Evolutionary conservation across 2,329 filamentous ascomycete species (phyloP).

Genomic region (Talaromyces islandicus): DNA sequence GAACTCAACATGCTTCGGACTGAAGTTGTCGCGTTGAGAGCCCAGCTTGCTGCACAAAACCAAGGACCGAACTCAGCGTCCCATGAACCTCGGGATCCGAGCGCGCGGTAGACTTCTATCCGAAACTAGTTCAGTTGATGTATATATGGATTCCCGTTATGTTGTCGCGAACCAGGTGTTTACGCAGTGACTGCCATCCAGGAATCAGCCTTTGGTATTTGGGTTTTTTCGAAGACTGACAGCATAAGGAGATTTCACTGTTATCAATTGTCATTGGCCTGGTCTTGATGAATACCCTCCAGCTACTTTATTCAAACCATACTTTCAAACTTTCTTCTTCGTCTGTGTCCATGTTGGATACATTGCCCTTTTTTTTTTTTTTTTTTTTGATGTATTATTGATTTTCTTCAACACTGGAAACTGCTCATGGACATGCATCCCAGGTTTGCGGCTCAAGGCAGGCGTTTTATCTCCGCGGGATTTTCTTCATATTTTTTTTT

Average conservation of each 20-base stretch:
- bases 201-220: background rate
- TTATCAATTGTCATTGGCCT: background rate
- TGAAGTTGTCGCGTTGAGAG: constrained; percentile 35
- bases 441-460: background rate
- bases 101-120: background rate
- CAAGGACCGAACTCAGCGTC: constrained; percentile 5
- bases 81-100: background rate
- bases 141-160: background rate
- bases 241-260: background rate
- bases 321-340: background rate
- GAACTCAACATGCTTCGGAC: constrained; percentile 34
- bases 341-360: background rate
- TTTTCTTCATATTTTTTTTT: background rate
- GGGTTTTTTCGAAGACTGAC: background rate
- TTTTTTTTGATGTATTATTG: constrained; percentile 1
- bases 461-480: background rate
- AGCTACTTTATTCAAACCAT: background rate
- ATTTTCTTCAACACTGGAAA: background rate
- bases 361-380: background rate
- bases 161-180: background rate
- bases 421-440: background rate
- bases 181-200: background rate
- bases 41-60: constrained; percentile 28
- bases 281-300: background rate
- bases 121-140: background rate